Conservation (phyloP, 345 rosid genomes). For the Limnanthes douglasii region DNA sequence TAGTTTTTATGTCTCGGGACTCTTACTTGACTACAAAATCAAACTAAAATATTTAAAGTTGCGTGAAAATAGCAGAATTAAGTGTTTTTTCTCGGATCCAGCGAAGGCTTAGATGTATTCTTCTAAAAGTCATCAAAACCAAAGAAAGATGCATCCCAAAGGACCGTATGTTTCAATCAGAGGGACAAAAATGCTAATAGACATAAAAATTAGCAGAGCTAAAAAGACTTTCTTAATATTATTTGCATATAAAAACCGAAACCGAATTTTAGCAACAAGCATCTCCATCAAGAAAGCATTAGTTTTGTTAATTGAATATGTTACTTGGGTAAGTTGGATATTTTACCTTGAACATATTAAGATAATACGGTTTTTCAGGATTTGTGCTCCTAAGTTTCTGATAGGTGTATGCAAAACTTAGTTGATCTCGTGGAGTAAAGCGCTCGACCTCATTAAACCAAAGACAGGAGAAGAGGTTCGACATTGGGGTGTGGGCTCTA, state of each 20-base stretch:
- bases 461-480: slow-evolving; percentile 91
- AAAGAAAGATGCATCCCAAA: too few species aligned
- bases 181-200: background rate
- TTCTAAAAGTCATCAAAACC: too few species aligned
- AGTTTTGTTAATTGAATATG: background rate
- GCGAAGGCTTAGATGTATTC: too few species aligned
- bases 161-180: background rate
- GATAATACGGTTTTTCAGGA: slow-evolving; percentile 62
- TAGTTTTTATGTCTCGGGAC: too few species aligned
- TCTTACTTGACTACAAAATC: too few species aligned
- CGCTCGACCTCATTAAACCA: slow-evolving; percentile 99
- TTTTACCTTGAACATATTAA: slow-evolving; percentile 92
- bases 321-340: background rate
- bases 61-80: too few species aligned
- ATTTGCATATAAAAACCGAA: background rate
- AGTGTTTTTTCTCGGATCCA: too few species aligned
- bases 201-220: slow-evolving; percentile 6
- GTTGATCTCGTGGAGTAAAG: slow-evolving; percentile 95
- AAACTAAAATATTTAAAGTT: too few species aligned
- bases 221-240: slow-evolving; percentile 1
- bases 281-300: slow-evolving; percentile 1
- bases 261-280: slow-evolving; percentile 3
- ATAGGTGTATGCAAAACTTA: slow-evolving; percentile 81
- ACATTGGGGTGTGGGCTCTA: slow-evolving; percentile 95
- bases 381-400: slow-evolving; percentile 74